Percentiles rank a stretch among this genome's conserved stretches.
Conservation (phyloP, 768 basidiomycete species). For the Mycena leptocephala region DNA sequence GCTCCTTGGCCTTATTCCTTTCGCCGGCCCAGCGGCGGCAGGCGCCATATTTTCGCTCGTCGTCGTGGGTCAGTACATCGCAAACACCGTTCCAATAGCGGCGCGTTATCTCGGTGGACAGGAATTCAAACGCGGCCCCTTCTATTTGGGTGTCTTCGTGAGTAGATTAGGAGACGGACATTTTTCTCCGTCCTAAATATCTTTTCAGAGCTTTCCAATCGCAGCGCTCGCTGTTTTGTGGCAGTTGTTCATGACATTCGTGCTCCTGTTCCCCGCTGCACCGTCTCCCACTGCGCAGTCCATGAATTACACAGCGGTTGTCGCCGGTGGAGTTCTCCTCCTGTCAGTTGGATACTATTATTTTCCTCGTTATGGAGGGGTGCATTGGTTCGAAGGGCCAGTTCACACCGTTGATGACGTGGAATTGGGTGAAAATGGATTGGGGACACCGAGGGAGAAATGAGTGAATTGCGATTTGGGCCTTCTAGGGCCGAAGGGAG, state of each 20-base stretch:
- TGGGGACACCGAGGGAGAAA: too few relatives aligned
- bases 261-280: slow-evolving; percentile 69
- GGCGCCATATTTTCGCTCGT: slow-evolving; percentile 69
- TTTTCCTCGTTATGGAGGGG: slow-evolving; percentile 58
- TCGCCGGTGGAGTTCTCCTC: slow-evolving; percentile 64
- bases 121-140: slow-evolving; percentile 64
- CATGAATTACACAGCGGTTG: slow-evolving; percentile 77
- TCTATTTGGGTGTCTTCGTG: slow-evolving; percentile 62
- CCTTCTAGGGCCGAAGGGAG: too few relatives aligned
- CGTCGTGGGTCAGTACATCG: slow-evolving; percentile 63
- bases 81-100: slow-evolving; percentile 66
- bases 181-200: too few relatives aligned
- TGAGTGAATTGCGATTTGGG: too few relatives aligned
- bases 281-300: slow-evolving; percentile 52
- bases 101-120: slow-evolving; percentile 66
- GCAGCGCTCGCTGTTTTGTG: slow-evolving; percentile 63
- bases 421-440: neutral
- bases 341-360: slow-evolving; percentile 72
- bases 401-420: neutral
- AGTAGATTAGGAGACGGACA: slow-evolving; percentile 28
- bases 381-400: slow-evolving; percentile 48
- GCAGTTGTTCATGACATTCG: slow-evolving; percentile 68
- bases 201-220: slow-evolving; percentile 61
- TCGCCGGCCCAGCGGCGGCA: slow-evolving; percentile 69
- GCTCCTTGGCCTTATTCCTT: slow-evolving; percentile 65